Evolutionary conservation across 2,329 filamentous ascomycete species (phyloP), one percentile per base, ranked within the genome.

Genomic region (Chaetoscypha palmicola): DNA sequence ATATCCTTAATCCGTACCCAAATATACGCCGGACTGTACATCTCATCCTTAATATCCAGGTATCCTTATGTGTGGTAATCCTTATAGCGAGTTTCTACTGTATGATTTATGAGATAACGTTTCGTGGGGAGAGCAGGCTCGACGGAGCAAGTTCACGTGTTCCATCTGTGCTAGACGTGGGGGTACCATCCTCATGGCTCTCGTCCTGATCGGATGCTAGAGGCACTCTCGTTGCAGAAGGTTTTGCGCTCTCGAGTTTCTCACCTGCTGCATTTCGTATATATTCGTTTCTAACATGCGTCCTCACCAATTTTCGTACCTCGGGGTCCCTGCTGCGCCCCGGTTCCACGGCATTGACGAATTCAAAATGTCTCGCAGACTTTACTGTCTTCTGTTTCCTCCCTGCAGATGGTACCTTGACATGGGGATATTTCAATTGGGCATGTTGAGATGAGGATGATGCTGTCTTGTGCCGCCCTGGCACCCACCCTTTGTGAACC

Each of bases 261-360:
- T 20, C 12, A 7, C 22, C 35, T 14, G 17, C 14, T 30, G 34
- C 34, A 20, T 46, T 47, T 14, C 51, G 42, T 10, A 51, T 21
- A 23, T 41, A 46, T 5, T 51, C 51, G 14, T 50, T 52, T 38
- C 50, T 50, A 21, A 53, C 47, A 48, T 56, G 53, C 9, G 19
- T 49, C 5, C 52, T 38, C 5, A 53, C 46, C 4, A 49, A 26
- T 40, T 47, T 50, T n/a, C 47, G 33, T 19, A 46, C 41, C 26
- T 46, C 38, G 1, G 35, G 20, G 36, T 54, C 45, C 14, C 39
- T 41, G 16, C 30, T 46, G 16, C 30, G 44, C 2, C 41, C 40
- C 8, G 42, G 43, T 22, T 41, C 38, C 9, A 38, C 34, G 11
- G 43, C 30, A 31, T 53, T 48, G 3, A 56, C 41, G 16, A 53